A percentile compares a stretch with the other conserved stretches of the same genome.
Conservation (phyloP, 305 asterid genomes). For the Fraxinus sp. region DNA sequence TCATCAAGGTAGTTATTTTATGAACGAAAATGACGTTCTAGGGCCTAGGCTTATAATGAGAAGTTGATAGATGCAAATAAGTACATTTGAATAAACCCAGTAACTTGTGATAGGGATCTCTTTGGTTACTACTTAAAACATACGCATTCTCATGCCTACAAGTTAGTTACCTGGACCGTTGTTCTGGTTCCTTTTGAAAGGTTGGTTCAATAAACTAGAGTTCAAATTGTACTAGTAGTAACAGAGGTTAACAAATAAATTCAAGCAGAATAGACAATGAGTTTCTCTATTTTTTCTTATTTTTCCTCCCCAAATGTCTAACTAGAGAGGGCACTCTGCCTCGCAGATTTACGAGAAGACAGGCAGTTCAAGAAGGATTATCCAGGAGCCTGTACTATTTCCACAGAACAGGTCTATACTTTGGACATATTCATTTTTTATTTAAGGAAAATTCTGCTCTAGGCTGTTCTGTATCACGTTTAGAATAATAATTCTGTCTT, state of each 20-base stretch:
- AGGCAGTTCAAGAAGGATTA: constrained; percentile 77
- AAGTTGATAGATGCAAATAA: no score
- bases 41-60: no score
- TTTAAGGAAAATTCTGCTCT: neutral
- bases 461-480: neutral
- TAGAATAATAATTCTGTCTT: neutral
- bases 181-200: no score
- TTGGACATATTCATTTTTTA: neutral
- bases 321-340: constrained; percentile 4
- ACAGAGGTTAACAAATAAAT: neutral
- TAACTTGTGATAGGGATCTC: no score
- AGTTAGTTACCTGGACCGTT: no score
- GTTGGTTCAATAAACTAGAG: no score
- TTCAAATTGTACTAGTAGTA: no score
- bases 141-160: no score
- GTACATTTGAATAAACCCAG: no score
- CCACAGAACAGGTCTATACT: constrained; percentile 63
- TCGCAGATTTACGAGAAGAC: constrained; percentile 75
- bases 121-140: no score
- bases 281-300: neutral
- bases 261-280: neutral
- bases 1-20: neutral
- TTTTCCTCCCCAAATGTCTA: neutral
- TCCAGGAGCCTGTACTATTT: constrained; percentile 77
- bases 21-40: no score